phyloP scores from a whole-genome alignment of 2,329 filamentous ascomycete species.

The Cryphonectria japonica region DNA sequence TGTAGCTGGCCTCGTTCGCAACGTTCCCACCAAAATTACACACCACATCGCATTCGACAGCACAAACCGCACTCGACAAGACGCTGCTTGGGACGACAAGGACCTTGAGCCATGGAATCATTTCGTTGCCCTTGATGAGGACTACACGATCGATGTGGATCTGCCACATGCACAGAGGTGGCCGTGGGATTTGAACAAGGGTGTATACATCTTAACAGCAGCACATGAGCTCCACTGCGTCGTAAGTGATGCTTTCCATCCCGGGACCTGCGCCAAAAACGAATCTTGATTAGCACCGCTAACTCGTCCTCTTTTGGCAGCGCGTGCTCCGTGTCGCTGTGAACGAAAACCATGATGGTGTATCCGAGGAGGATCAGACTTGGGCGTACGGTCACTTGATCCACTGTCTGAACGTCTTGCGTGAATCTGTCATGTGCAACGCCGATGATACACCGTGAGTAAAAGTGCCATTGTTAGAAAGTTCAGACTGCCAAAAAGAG shows the following conservation, averaged over 20 bases:
- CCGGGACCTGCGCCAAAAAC: not conserved
- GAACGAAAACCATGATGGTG: constrained; percentile 28
- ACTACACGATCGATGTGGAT: constrained; percentile 22
- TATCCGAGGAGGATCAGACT: constrained; percentile 26
- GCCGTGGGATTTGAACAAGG: constrained; percentile 30
- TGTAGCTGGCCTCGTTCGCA: constrained; percentile 27
- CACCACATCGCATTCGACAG: constrained; percentile 24
- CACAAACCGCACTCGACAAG: constrained; percentile 28
- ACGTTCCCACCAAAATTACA: constrained; percentile 29
- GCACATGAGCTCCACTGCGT: constrained; percentile 32
- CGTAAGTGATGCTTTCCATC: constrained; percentile 19
- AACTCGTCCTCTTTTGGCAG: constrained; percentile 6
- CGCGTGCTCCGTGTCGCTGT: constrained; percentile 24
- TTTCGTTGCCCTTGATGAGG: constrained; percentile 30
- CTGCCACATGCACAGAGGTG: constrained; percentile 30
- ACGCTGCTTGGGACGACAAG: constrained; percentile 25
- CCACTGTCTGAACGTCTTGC: constrained; percentile 31
- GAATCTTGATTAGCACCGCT: not conserved
- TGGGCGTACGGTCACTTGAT: constrained; percentile 30
- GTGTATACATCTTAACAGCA: constrained; percentile 29
- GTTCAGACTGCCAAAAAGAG: no score
- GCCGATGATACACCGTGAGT: constrained; percentile 29
- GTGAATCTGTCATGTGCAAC: constrained; percentile 29
- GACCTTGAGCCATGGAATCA: constrained; percentile 29
- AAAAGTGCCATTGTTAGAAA: not conserved